These are phyloP conservation scores for Asterophora lycoperdoides DNA, from an alignment of 768 basidiomycete genomes.

Conservation along the genomic window DNA sequence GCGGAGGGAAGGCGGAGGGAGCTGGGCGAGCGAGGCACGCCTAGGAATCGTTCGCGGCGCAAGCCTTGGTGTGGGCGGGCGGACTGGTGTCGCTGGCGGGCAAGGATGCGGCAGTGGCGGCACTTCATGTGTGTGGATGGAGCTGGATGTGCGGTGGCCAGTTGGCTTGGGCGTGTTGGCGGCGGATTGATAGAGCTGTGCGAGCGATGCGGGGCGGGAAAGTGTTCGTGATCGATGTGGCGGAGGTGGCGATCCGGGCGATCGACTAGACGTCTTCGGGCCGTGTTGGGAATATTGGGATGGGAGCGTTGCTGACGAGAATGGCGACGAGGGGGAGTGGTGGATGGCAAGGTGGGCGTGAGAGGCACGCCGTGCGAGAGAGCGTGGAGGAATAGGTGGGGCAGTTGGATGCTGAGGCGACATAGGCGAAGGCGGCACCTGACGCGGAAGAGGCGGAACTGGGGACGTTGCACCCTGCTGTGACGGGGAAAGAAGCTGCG, in stretches of 20 bases:
- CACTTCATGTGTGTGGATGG: too few relatives aligned
- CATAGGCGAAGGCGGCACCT: constrained; percentile 22
- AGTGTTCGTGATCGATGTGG: not conserved
- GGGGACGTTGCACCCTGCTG: constrained; percentile 13
- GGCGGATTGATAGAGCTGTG: constrained; percentile 16
- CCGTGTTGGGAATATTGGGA: constrained; percentile 5
- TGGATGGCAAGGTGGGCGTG: constrained; percentile 18
- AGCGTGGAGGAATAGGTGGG: constrained; percentile 1
- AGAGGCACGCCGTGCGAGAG: constrained; percentile 20
- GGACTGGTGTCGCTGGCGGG: constrained; percentile 5
- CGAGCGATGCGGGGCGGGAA: constrained; percentile 13
- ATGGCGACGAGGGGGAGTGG: too few relatives aligned
- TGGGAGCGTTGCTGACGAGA: not conserved
- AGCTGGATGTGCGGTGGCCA: constrained; percentile 7
- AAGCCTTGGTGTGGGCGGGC: constrained; percentile 6
- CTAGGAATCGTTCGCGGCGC: constrained; percentile 17
- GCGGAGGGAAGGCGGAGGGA: constrained; percentile 23
- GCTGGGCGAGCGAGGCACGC: constrained; percentile 24
- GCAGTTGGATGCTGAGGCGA: constrained; percentile 18
- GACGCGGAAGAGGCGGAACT: constrained; percentile 11
- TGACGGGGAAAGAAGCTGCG: constrained; percentile 19
- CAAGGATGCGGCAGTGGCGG: too few relatives aligned
- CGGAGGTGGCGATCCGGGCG: constrained; percentile 3
- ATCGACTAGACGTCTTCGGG: not conserved
- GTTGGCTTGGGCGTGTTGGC: constrained; percentile 1